phyloP scores from a whole-genome alignment of 495 filamentous ascomycete genomes.

The Penicillium lagena region DNA sequence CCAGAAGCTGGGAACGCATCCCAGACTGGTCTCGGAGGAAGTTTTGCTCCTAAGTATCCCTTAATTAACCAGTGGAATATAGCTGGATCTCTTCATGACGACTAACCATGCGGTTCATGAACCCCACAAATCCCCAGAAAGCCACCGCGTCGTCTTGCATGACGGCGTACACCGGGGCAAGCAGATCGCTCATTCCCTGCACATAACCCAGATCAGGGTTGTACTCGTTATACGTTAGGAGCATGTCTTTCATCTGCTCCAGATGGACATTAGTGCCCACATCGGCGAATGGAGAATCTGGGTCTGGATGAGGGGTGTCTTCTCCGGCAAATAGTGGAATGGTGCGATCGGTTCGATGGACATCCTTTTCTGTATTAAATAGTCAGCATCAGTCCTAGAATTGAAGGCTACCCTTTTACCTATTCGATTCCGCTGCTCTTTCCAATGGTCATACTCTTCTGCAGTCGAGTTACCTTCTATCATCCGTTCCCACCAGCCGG shows the following conservation, averaged over 20 bases:
- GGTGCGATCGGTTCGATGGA: constrained; percentile 90
- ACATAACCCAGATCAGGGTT: constrained; percentile 92
- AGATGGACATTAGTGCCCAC: constrained; percentile 93
- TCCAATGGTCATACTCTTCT: constrained; percentile 87
- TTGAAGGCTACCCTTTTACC: constrained; percentile 48
- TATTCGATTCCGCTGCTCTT: constrained; percentile 87
- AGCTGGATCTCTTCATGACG: background rate
- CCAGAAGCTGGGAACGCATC: constrained; percentile 86
- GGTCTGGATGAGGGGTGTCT: constrained; percentile 96
- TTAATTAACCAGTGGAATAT: background rate
- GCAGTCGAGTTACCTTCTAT: constrained; percentile 69
- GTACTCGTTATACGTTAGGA: constrained; percentile 95
- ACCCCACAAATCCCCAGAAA: constrained; percentile 93
- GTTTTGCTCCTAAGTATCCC: constrained; percentile 63
- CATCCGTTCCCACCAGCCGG: constrained; percentile 92
- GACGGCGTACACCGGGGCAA: constrained; percentile 93
- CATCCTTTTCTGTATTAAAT: constrained; percentile 76
- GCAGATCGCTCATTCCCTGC: constrained; percentile 96
- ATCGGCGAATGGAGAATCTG: constrained; percentile 88
- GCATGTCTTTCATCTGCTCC: constrained; percentile 98
- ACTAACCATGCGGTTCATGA: constrained; percentile 87
- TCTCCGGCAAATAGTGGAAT: constrained; percentile 93
- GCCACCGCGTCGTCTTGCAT: constrained; percentile 95
- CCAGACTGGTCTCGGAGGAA: constrained; percentile 93
- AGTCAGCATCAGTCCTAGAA: constrained; percentile 1